Evolutionary conservation across 2,329 filamentous ascomycete species (phyloP), one percentile per base, ranked within the genome.

Genomic region (Exophiala dermatitidis): DNA sequence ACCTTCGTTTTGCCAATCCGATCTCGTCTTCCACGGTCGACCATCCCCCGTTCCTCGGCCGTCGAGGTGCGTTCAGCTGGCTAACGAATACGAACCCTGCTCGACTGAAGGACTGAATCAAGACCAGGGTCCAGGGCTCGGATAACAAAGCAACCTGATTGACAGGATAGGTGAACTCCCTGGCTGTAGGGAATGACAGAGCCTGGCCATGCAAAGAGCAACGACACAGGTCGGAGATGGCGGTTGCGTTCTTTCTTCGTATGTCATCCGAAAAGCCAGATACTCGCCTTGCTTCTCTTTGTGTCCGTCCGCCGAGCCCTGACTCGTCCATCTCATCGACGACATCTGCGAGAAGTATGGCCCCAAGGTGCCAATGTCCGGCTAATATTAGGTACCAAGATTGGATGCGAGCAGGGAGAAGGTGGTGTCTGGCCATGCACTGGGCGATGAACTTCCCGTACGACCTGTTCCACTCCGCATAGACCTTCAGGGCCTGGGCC

Each of bases 301-400:
- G 43, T 28, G 7, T 63, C 64, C 1, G 71, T 72, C 33, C 82
- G 65, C 1, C 69, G 50, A 4, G 69, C 66, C 54, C 77, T 73
- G 3, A 73, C 69, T 31, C 31, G 12, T 82, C 78, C 12, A 80
- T 71, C 26, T 71, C 64, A 41, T 77, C 74, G 10, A 83, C 67
- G 2, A 76, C 63, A 50, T 83, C 79, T 29, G 78, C 76, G 3
- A 82, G 66, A 29, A 82, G 68, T 37, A 82, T 71, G 0, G 72
- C 71, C 2, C 74, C 80, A 2, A 82, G 73, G 57, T 81, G 76
- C 75, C 79, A 83, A 57, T 82, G 80, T 0, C 75, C 76, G 0
- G 74, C 69, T 26, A 83, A 71, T 47, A 78, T 77, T 5, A 80
- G 71, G 56, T 81, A 81, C 80, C 80, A 82, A 41, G 78, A 78